phyloP scores from a whole-genome alignment of 2,329 filamentous ascomycete species.

The Colletotrichum incanum region DNA sequence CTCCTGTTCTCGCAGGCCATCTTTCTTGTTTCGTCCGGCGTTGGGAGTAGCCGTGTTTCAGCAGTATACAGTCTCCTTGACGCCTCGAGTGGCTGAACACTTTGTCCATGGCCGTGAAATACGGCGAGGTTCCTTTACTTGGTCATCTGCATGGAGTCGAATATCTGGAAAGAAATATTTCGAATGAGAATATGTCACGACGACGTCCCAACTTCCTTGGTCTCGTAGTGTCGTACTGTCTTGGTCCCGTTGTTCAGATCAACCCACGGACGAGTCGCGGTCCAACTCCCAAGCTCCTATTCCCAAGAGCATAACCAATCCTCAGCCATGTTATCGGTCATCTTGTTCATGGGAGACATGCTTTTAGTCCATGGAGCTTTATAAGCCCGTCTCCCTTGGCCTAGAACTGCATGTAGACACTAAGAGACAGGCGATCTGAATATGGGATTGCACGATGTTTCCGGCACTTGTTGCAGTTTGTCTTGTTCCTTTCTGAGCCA shows the following conservation, averaged over 20 bases:
- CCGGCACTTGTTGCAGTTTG: not conserved
- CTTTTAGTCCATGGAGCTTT: not conserved
- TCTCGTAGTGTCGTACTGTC: not conserved
- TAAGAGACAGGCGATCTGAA: not conserved
- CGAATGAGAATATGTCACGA: slow-evolving; percentile 3
- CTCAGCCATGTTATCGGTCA: not conserved
- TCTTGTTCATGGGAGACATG: no score
- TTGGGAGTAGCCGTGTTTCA: slow-evolving; percentile 38
- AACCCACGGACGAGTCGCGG: no score
- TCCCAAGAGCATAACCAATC: no score
- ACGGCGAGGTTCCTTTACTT: not conserved
- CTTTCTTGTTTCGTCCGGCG: slow-evolving; percentile 32
- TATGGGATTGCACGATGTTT: not conserved
- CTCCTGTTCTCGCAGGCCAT: slow-evolving; percentile 17
- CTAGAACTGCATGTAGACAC: not conserved
- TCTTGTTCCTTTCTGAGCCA: not conserved
- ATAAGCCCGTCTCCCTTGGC: not conserved
- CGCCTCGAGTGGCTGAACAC: not conserved
- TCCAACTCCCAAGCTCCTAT: no score
- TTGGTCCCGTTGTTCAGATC: not conserved
- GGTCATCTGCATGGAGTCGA: not conserved
- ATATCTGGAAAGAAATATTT: not conserved
- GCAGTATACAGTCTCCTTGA: slow-evolving; percentile 21
- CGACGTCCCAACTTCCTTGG: not conserved
- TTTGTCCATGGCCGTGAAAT: not conserved